Base-by-base conservation (phyloP, 208 protist genomes). In the Acanthamoeba castellanii region DNA sequence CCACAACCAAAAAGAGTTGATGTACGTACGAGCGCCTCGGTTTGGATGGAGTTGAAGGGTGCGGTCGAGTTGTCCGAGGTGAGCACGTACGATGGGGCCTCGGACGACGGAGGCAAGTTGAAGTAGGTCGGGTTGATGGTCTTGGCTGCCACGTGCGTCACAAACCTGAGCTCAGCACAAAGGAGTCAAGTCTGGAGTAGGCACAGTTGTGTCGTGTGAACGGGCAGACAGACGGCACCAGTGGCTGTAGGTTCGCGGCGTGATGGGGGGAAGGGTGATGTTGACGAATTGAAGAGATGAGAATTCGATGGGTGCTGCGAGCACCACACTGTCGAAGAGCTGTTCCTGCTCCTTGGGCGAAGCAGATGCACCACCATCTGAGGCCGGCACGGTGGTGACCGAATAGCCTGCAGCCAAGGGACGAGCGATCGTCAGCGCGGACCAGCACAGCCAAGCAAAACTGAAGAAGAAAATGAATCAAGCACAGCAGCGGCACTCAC, bases 271-370 rank as follows among this genome's bases (percentile, higher is more conserved):
- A 3, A 92, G 87, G 37, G 34, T 74, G 47, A 92, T 34, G 61
- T 92, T 92, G 8, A 57, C 4, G 34, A 42, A 92, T n/a, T 74
- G 52, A 2, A 92, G 34, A 4, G 61, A 68, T 27, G 61, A 11
- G 64, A 92, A 92, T 47, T 92, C 87, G 61, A 92, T 76, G 8
- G 87, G 87, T 9, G 87, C 87, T 25, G 87, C 87, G 45, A 92
- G 20, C 42, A 92, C 64, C 5, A 92, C 87, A 3, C 37, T 4
- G 11, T 92, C 87, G 30, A 92, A 92, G 5, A 18, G 0, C 45
- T 92, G 87, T 20, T 45, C 8, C 52, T 84, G 27, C n/a, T 89
- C 25, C 16, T 11, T 89, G 16, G 5, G 55, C 34, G 68, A n/a
- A 14, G 7, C 16, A 0, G 22, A 30, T 14, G 0, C 0, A 42